Conservation (phyloP, 2,329 filamentous ascomycete species). For the Colletotrichum horii region DNA sequence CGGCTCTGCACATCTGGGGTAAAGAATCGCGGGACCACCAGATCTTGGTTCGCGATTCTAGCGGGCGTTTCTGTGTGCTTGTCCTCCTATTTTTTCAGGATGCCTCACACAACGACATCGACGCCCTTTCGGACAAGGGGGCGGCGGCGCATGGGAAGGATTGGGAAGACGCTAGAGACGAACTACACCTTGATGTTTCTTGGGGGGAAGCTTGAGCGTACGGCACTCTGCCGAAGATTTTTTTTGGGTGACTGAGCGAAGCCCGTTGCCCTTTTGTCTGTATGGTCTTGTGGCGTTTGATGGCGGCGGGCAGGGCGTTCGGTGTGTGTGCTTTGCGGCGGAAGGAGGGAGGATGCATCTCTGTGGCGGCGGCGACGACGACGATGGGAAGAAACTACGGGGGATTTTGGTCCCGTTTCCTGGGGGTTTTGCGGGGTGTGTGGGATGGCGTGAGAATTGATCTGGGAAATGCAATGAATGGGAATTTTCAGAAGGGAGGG, state of each 20-base stretch:
- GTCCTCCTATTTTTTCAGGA: neutral
- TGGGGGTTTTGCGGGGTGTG: neutral
- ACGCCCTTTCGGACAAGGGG: neutral
- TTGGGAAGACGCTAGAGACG: neutral
- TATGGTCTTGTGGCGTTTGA: neutral
- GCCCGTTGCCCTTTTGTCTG: neutral
- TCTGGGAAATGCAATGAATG: neutral
- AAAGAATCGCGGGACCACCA: neutral
- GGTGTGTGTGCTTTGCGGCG: neutral
- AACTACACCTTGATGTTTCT: neutral
- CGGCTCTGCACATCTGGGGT: neutral
- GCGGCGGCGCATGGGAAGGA: neutral
- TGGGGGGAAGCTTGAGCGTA: neutral
- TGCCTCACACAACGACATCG: neutral
- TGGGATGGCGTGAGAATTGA: neutral
- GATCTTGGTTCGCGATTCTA: neutral
- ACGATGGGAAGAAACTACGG: neutral
- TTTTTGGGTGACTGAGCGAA: neutral
- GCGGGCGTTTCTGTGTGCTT: neutral
- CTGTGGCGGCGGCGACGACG: neutral
- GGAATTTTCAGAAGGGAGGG: rapidly evolving
- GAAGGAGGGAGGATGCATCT: neutral
- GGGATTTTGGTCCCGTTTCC: neutral
- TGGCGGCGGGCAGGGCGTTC: neutral
- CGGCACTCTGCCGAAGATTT: neutral